Evolutionary conservation across 495 filamentous ascomycete genomes (phyloP), one percentile per base, ranked within the genome.

Genomic region (Lasiosphaeriaceae sp.): DNA sequence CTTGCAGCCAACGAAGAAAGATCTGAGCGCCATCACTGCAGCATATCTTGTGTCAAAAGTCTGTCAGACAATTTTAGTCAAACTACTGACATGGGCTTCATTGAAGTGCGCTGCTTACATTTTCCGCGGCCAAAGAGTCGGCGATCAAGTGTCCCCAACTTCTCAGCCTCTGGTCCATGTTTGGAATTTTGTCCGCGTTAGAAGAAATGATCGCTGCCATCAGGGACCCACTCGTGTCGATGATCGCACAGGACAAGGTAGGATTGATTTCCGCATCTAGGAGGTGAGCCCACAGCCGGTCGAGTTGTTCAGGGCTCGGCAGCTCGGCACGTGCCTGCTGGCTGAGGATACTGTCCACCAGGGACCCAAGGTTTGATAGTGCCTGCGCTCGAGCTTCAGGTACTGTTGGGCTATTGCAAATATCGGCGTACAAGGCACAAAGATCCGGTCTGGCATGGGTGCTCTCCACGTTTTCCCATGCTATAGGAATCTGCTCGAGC

Each of bases 31-130:
- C 3, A 34, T 19, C 8, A 77, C 78, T 3, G 84, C 85, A 7
- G 86, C 82, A 58, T 78, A 73, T 5, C 88, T 78, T 1, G 83
- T 85, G 49, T 85, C 83, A 51, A 88, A 88, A 57, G 84, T 80
- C 86, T 90, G 46, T 17, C 43, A 2, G 24, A 22, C 23, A 52
- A 49, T 35, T 21, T 46, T 21, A 24, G 17, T 1, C 17, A 19
- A 29, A 9, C 2, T 11, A 31, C 7, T 3, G 7, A 52, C 39
- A 61, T 50, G 45, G 14, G n/a, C n/a, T 34, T 17, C 37, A 12
- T 37, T 43, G 56, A n/a, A n/a, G n/a, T 21, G 41, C 2, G 34
- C 11, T 12, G 57, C 76, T 64, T 63, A 77, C 78, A 55, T 76
- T 74, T 37, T 77, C 69, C n/a, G 74, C 67, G 43, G 66, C 62